Conservation (phyloP, 805 yeast genomes). For the Myxozyma sirexii region DNA sequence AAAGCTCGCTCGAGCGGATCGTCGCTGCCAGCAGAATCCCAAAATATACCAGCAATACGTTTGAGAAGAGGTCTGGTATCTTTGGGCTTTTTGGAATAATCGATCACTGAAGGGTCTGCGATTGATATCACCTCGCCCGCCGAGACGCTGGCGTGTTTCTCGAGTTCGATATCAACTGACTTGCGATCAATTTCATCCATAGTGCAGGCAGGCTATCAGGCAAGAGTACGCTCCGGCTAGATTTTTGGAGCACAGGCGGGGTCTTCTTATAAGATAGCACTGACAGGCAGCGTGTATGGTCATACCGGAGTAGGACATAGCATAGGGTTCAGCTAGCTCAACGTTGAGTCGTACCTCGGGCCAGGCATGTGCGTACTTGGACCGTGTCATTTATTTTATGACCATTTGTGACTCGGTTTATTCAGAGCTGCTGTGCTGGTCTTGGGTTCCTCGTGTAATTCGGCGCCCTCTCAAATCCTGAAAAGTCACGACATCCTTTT, state of each 20-base stretch:
- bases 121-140: neutral
- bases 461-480: too few species aligned
- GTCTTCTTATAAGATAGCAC: too few species aligned
- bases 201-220: neutral
- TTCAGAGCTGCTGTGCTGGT: too few species aligned
- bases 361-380: too few species aligned
- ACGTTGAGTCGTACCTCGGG: too few species aligned
- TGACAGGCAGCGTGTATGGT: neutral
- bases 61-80: neutral
- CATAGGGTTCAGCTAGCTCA: too few species aligned
- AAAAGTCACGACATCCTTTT: too few species aligned
- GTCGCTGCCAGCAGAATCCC: slow-evolving; percentile 4
- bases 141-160: neutral
- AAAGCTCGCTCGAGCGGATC: slow-evolving; percentile 9
- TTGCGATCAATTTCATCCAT: neutral
- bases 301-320: neutral
- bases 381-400: too few species aligned
- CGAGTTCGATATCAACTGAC: slow-evolving; percentile 2
- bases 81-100: neutral
- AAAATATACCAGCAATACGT: slow-evolving; percentile 1
- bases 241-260: neutral
- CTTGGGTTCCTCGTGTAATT: too few species aligned
- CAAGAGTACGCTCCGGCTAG: neutral
- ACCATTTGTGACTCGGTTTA: too few species aligned
- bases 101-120: neutral